These are phyloP conservation scores for Ziziphus jujuba DNA, from an alignment of 306 rosid genomes.

Conservation along the genomic window DNA sequence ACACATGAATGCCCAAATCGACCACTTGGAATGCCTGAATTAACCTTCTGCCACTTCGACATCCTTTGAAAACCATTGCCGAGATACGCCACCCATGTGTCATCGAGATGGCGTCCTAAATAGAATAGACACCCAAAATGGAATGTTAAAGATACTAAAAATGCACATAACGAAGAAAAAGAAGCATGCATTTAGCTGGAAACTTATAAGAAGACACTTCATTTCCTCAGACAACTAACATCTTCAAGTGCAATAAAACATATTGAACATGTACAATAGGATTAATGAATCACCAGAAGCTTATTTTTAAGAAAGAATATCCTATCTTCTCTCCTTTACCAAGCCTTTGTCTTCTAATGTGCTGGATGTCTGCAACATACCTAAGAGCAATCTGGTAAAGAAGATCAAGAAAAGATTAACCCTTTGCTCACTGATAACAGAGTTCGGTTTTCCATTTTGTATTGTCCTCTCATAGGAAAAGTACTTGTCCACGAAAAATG, in stretches of 20 bases:
- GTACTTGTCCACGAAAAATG: too few species aligned
- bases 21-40: slow-evolving; percentile 85
- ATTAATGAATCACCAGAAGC: neutral
- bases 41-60: slow-evolving; percentile 72
- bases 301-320: neutral
- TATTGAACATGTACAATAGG: neutral
- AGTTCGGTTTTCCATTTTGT: too few species aligned
- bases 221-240: neutral
- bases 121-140: slow-evolving; percentile 23
- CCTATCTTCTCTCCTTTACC: too few species aligned
- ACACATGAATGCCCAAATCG: slow-evolving; percentile 88
- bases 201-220: neutral
- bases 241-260: too few species aligned
- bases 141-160: neutral
- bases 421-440: too few species aligned
- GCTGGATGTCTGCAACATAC: too few species aligned
- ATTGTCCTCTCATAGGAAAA: too few species aligned
- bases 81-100: slow-evolving; percentile 83
- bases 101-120: slow-evolving; percentile 88
- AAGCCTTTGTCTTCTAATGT: too few species aligned
- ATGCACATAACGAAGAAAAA: slow-evolving; percentile 9
- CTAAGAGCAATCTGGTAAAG: too few species aligned
- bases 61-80: slow-evolving; percentile 51
- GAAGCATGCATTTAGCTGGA: neutral
- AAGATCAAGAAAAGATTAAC: too few species aligned